Base-by-base conservation (phyloP, 1,284 basidiomycete species). In the Ustilago nuda region DNA sequence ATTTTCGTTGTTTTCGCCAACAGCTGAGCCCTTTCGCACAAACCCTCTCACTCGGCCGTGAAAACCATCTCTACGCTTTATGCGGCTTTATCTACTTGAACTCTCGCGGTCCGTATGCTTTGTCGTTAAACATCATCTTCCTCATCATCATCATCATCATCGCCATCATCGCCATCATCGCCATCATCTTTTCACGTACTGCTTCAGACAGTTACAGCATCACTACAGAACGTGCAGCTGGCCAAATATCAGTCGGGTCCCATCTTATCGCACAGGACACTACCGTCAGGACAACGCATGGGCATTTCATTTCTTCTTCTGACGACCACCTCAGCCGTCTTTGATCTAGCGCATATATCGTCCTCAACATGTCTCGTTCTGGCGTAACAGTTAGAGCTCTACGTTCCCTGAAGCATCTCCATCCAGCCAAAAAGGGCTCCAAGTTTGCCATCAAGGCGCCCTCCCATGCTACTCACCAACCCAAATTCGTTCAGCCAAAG, bases 401-500 rank as follows among this genome's bases (percentile, higher is more conserved):
- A 66, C 83, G 85, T 61, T 80, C 81, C n/a, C 79, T 87, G 32
- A 72, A 71, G 23, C 86, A 87, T 76, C 81, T 86, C 55, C 56
- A 76, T 13, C 81, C 82, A 23, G 19, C 80, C 82, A 15, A 70
- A 1, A 73, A 76, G 23, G 79, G 80, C 53, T 79, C 80, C 41
- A 86, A 86, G 54, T 82, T 84, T 53, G 78, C 76, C 56, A 67
- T 76, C 58, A 73, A 72, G 65, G 76, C 80, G 11, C 86, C 86
- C 12, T 77, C 85, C 3, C 79, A 85, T 56, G 82, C 84, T 63
- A 78, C 82, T 4, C 68, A 82, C 19, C 62, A 50, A 46, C 82
- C 84, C 39, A 70, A 75, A 46, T 87, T 83, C 59, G 87, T 87
- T 55, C 84, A 80, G 61, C 81, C 83, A 45, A 85, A 86, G 74